Base-by-base conservation (phyloP, 768 basidiomycete species). In the Podaxis sp. region DNA sequence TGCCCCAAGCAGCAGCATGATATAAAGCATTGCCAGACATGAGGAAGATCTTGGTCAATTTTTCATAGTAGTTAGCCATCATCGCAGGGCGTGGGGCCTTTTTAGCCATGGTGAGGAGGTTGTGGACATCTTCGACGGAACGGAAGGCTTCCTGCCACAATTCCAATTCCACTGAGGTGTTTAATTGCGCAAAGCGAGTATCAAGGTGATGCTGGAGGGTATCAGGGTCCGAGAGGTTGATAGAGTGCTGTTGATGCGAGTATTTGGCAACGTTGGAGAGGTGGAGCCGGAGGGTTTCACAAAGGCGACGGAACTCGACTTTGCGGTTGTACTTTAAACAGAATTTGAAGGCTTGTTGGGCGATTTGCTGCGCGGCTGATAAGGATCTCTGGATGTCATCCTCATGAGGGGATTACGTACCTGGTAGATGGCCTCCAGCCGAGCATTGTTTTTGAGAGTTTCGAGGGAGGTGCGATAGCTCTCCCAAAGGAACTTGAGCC, bases 21-120 rank as follows among this genome's bases (percentile, higher is more conserved):
- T 94, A 98, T 13, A 99, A 79, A 3, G 93, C 89, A 67, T 95
- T 96, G 14, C 93, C 91, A 62, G 90, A 93, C 80, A 95, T 96
- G 68, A 95, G 81, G 80, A 98, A 99, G 64, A 99, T 96, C 70
- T 89, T 90, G 46, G 95, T 92, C 64, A 98, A 85, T 76, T 98
- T 98, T 73, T 98, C 95, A 76, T 98, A 98, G 76, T 98, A 98
- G 73, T 92, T 94, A 61, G 94, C 93, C 95, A 98, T 98, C 94
- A 98, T 96, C 11, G 88, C 82, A 0, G 93, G 93, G 36, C 93
- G 88, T 1, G 94, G 93, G 0, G 92, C 86, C 74, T 95, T 96
- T 73, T 96, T 96, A 28, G 91, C 90, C 84, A 93, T 88, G 10
- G 88, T 91, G 65, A 99, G 85, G 37, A 98, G 83, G 68, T 95